phyloP scores from a whole-genome alignment of 495 filamentous ascomycete species.

The Hypoxylon rickii region DNA sequence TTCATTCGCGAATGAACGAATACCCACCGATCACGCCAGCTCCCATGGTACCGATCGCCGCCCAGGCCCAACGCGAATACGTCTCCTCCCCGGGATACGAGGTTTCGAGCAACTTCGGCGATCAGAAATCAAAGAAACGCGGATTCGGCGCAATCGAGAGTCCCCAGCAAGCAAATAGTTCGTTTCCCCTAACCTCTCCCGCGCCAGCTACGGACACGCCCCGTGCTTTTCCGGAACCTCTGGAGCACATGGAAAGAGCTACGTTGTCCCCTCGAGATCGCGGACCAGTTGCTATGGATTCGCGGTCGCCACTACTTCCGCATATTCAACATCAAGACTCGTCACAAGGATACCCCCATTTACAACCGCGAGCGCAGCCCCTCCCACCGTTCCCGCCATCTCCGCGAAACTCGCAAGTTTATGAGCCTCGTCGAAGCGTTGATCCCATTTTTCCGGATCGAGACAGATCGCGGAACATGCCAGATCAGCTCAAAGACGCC shows the following conservation, averaged over 20 bases:
- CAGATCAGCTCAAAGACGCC: conserved; percentile 31
- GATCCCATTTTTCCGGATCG: conserved; percentile 40
- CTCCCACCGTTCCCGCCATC: conserved; percentile 34
- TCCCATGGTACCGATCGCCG: conserved; percentile 35
- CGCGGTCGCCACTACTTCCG: conserved; percentile 35
- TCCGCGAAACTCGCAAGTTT: conserved; percentile 28
- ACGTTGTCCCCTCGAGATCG: conserved; percentile 37
- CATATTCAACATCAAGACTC: conserved; percentile 34
- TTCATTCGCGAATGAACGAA: conserved; percentile 40
- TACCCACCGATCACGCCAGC: conserved; percentile 47
- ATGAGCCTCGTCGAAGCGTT: conserved; percentile 31
- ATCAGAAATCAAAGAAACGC: conserved; percentile 35
- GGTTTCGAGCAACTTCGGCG: conserved; percentile 29
- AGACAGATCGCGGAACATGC: conserved; percentile 37
- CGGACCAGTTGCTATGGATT: conserved; percentile 24
- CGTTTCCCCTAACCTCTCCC: conserved; percentile 32
- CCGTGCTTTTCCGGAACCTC: conserved; percentile 34
- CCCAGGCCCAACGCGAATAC: conserved; percentile 37
- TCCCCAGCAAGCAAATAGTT: conserved; percentile 28
- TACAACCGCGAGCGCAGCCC: conserved; percentile 37
- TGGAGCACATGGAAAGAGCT: conserved; percentile 38
- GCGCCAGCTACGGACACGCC: conserved; percentile 38
- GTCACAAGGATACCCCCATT: conserved; percentile 23
- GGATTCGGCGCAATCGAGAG: conserved; percentile 32
- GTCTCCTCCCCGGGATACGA: conserved; percentile 38